These are phyloP conservation scores for Triticum aestivum DNA, from an alignment of 176 grass and related monocot genomes.

Conservation along the genomic window DNA sequence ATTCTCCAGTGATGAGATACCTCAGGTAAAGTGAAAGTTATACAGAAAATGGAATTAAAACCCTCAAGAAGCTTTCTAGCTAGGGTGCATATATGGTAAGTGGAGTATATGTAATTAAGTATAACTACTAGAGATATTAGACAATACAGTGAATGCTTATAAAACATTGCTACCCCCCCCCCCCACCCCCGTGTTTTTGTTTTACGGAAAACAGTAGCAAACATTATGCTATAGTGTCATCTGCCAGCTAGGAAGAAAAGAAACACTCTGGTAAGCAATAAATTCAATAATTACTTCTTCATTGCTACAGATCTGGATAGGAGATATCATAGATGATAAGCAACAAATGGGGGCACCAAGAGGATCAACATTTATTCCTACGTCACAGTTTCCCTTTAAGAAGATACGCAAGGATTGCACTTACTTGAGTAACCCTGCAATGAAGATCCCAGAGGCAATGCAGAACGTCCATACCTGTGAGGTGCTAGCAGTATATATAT, in stretches of 20 bases:
- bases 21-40: constrained; percentile 62
- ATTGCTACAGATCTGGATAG: constrained; percentile 64
- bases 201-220: not conserved
- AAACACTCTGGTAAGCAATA: constrained; percentile 8
- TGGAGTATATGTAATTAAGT: not conserved
- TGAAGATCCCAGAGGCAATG: constrained; percentile 73
- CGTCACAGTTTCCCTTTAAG: constrained; percentile 64
- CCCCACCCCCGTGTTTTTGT: not conserved
- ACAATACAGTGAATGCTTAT: not conserved
- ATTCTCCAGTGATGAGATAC: constrained; percentile 49
- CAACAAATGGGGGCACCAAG: constrained; percentile 59
- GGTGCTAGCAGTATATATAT: constrained; percentile 38
- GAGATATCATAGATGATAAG: constrained; percentile 60
- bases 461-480: constrained; percentile 75
- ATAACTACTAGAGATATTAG: not conserved
- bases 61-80: not conserved
- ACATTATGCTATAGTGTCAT: not conserved
- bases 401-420: constrained; percentile 71
- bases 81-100: not conserved
- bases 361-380: constrained; percentile 56
- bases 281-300: not conserved
- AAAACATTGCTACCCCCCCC: not conserved
- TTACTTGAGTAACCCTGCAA: constrained; percentile 68
- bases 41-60: not conserved
- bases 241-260: not conserved